Evolutionary conservation across 129 eudicot genomes (phyloP).

Genomic region (Flaveria trinervia): DNA sequence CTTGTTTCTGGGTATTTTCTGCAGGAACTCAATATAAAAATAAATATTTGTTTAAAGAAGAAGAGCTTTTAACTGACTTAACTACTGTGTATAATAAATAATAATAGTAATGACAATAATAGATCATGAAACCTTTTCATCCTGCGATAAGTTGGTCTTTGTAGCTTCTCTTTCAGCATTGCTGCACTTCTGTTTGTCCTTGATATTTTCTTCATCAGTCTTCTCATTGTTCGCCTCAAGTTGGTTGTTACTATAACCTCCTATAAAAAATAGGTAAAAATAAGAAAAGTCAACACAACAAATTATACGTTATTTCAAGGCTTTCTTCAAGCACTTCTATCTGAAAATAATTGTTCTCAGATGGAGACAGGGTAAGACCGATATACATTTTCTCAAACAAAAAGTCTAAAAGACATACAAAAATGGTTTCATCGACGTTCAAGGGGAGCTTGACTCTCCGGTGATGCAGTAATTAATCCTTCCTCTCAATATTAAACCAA

Average conservation of each 20-base stretch:
- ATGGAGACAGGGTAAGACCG: neutral
- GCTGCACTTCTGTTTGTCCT: constrained; percentile 35
- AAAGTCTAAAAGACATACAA: neutral
- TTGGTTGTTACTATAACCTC: constrained; percentile 41
- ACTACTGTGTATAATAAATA: neutral
- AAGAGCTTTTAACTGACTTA: neutral
- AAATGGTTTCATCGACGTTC: neutral
- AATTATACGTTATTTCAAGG: neutral
- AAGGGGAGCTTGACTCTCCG: neutral
- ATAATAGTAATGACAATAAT: neutral
- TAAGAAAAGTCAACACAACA: neutral
- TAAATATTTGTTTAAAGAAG: neutral
- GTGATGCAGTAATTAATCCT: neutral
- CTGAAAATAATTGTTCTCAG: neutral
- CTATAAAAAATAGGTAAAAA: constrained; percentile 20
- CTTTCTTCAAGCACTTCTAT: neutral
- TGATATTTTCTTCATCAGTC: constrained; percentile 26
- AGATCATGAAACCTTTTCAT: constrained; percentile 55
- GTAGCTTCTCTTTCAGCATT: constrained; percentile 34
- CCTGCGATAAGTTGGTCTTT: constrained; percentile 36
- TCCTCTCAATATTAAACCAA: neutral
- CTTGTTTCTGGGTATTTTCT: constrained; percentile 81
- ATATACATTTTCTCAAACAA: constrained; percentile 1
- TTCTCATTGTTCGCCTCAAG: constrained; percentile 33
- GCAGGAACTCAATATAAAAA: constrained; percentile 22